Percentiles rank a stretch among this genome's conserved stretches.
Evolutionary conservation across 2,329 filamentous ascomycete genomes (phyloP).

Genomic region (Alternaria arbusti): DNA sequence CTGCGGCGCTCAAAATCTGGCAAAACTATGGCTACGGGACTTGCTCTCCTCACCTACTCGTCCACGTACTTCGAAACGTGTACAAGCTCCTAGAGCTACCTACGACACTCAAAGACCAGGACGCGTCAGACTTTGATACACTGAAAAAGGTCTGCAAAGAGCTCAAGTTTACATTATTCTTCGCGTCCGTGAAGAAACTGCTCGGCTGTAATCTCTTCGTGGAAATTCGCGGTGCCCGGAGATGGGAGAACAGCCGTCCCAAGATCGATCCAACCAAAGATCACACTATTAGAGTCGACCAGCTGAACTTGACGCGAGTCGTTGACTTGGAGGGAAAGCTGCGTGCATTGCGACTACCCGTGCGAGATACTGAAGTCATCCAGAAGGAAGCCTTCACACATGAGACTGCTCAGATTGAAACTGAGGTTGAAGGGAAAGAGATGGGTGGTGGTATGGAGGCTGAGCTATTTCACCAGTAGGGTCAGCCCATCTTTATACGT

Average conservation of each 20-base stretch:
- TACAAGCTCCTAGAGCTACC: background rate
- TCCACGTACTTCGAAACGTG: background rate
- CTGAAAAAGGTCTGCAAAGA: background rate
- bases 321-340: background rate
- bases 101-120: background rate
- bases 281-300: background rate
- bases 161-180: background rate
- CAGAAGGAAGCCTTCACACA: background rate
- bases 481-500: accelerated
- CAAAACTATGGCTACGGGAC: background rate
- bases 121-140: background rate
- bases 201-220: background rate
- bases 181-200: background rate
- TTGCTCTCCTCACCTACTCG: background rate
- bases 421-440: accelerated
- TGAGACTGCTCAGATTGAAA: background rate
- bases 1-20: background rate
- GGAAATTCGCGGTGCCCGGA: background rate
- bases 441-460: background rate
- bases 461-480: background rate
- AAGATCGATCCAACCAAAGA: background rate
- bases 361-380: background rate
- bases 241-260: background rate
- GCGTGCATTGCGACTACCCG: background rate
- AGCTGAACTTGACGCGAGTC: background rate